Conservation (phyloP, 495 filamentous ascomycete species). For the Trichoderma erinaceum region DNA sequence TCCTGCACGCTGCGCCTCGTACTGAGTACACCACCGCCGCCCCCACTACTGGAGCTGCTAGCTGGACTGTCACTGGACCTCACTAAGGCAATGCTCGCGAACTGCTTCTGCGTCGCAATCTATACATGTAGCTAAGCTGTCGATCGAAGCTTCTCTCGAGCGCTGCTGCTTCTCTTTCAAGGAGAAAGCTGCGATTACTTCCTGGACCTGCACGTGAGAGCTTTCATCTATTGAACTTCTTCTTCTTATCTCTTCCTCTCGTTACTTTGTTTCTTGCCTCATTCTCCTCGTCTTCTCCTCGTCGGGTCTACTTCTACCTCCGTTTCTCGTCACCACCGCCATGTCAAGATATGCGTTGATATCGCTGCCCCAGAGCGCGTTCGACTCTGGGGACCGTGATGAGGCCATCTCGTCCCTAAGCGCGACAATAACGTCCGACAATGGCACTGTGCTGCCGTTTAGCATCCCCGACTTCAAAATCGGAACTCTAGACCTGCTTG, state of each 20-base stretch:
- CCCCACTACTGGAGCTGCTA: slow-evolving; percentile 18
- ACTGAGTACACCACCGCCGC: slow-evolving; percentile 1
- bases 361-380: slow-evolving; percentile 43
- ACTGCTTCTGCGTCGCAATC: not conserved
- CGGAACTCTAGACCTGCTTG: slow-evolving; percentile 90
- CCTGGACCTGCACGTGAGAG: not conserved
- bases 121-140: not conserved
- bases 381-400: slow-evolving; percentile 61
- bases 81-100: not conserved
- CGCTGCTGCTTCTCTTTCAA: not conserved
- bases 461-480: slow-evolving; percentile 93
- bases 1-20: not conserved
- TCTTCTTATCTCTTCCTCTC: not conserved
- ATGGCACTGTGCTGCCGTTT: slow-evolving; percentile 72
- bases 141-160: not conserved
- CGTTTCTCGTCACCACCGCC: not conserved
- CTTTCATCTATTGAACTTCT: not conserved
- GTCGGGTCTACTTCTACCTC: slow-evolving; percentile 7
- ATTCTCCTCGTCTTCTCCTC: not conserved
- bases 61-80: slow-evolving; percentile 19
- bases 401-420: slow-evolving; percentile 73
- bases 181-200: not conserved
- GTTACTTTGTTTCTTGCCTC: not conserved
- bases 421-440: slow-evolving; percentile 64
- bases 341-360: slow-evolving; percentile 43